These are phyloP conservation scores for Zizania palustris DNA, from an alignment of 202 grass and related monocot genomes.

Conservation along the genomic window DNA sequence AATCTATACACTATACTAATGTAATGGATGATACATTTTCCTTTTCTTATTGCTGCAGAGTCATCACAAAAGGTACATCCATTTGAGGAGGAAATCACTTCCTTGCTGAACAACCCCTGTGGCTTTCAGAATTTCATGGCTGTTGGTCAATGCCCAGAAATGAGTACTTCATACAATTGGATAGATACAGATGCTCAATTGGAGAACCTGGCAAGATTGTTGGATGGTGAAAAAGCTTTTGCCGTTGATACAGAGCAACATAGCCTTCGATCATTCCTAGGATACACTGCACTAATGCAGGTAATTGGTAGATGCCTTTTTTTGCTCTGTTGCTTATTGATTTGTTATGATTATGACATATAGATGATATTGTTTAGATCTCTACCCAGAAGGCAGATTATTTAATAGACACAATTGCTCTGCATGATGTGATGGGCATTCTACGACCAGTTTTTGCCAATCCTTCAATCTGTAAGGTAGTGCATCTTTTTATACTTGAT, in stretches of 20 bases:
- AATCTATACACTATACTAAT: background rate
- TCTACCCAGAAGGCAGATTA: constrained; percentile 81
- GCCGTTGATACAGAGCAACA: constrained; percentile 96
- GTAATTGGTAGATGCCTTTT: constrained; percentile 43
- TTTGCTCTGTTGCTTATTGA: constrained; percentile 20
- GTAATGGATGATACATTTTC: constrained; percentile 19
- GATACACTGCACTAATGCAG: constrained; percentile 96
- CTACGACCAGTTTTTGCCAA: constrained; percentile 74
- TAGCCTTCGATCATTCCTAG: constrained; percentile 90
- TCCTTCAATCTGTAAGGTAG: constrained; percentile 82
- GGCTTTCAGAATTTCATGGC: constrained; percentile 42
- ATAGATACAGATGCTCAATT: constrained; percentile 75
- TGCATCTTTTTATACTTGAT: constrained; percentile 39
- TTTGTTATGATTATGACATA: constrained; percentile 26
- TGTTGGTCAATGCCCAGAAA: constrained; percentile 42
- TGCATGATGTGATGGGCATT: constrained; percentile 81
- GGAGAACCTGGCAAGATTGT: constrained; percentile 50
- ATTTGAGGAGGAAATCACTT: constrained; percentile 72
- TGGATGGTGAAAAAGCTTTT: constrained; percentile 62
- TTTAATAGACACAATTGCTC: constrained; percentile 87
- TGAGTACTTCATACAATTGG: constrained; percentile 64
- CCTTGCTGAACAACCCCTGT: constrained; percentile 61
- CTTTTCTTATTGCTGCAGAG: constrained; percentile 47
- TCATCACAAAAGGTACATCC: constrained; percentile 67
- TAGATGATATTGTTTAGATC: constrained; percentile 53